These are phyloP conservation scores for Colletotrichum higginsianum DNA, from an alignment of 2,329 filamentous ascomycete species.

Conservation along the genomic window DNA sequence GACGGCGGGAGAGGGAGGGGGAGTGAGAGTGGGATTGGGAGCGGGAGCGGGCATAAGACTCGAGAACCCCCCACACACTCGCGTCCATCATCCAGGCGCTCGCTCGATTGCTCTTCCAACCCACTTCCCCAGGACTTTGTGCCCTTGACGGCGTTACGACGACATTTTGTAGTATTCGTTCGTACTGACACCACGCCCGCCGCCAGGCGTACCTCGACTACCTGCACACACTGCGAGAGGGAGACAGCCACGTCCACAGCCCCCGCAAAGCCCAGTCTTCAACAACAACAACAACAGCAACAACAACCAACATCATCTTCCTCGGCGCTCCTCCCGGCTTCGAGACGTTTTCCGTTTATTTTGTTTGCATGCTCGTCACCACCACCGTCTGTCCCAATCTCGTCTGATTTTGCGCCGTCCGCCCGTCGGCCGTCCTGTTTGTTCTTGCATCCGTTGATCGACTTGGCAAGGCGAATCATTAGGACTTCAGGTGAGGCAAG, in stretches of 20 bases:
- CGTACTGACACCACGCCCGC: not conserved
- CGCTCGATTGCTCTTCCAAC: constrained; percentile 27
- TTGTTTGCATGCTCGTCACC: not conserved
- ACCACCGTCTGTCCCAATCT: not conserved
- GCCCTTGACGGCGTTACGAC: constrained; percentile 19
- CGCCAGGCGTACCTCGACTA: constrained; percentile 5
- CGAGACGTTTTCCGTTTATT: constrained; percentile 8
- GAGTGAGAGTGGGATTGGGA: constrained; percentile 9
- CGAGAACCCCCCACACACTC: constrained; percentile 31
- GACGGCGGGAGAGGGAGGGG: not conserved
- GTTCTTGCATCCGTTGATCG: constrained; percentile 35
- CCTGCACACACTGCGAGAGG: not conserved
- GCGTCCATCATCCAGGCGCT: constrained; percentile 13
- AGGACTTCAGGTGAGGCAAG: constrained; percentile 22
- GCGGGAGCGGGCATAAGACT: constrained; percentile 37
- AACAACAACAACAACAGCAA: not conserved
- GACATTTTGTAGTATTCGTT: not conserved
- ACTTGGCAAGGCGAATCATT: constrained; percentile 25
- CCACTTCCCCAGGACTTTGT: constrained; percentile 39
- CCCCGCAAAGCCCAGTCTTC: constrained; percentile 10
- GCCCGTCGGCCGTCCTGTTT: not conserved
- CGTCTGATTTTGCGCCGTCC: not conserved
- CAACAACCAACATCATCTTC: not conserved
- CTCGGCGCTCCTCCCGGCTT: constrained; percentile 12
- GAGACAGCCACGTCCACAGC: not conserved